These are phyloP conservation scores for Luvunga scandens DNA, from an alignment of 345 rosid species.

Conservation along the genomic window DNA sequence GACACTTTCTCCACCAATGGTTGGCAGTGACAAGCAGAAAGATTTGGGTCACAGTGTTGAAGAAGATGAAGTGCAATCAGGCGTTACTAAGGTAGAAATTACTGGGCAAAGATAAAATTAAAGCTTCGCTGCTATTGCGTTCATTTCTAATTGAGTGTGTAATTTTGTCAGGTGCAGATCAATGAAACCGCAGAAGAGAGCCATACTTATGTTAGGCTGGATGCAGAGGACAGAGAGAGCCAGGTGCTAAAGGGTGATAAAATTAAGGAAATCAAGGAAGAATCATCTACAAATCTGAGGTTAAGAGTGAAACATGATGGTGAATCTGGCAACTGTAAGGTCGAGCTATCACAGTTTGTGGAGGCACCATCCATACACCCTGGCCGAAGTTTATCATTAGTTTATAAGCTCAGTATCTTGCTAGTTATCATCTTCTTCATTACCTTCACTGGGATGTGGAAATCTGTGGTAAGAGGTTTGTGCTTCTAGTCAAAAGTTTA, in stretches of 20 bases:
- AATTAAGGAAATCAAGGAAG: constrained; percentile 17
- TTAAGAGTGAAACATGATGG: constrained; percentile 27
- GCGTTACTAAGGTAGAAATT: constrained; percentile 41
- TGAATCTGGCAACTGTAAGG: constrained; percentile 10
- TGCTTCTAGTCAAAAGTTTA: not conserved
- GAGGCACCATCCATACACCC: not conserved
- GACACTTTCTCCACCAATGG: not conserved
- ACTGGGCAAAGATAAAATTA: not conserved
- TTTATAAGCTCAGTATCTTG: constrained; percentile 16
- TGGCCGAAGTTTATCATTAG: not conserved
- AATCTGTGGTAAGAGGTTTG: not conserved
- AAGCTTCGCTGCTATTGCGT: not conserved
- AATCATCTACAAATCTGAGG: constrained; percentile 24
- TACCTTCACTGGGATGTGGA: constrained; percentile 20
- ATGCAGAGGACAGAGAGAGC: constrained; percentile 16
- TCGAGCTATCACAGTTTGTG: constrained; percentile 1
- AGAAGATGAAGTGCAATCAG: constrained; percentile 46
- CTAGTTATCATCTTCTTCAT: constrained; percentile 12
- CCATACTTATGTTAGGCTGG: not conserved
- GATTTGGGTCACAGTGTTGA: constrained; percentile 23
- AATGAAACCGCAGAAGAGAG: constrained; percentile 14
- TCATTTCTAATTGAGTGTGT: constrained; percentile 2
- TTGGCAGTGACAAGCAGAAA: constrained; percentile 9
- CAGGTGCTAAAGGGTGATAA: constrained; percentile 7
- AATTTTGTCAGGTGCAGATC: constrained; percentile 29